Percentiles rank a stretch among this genome's conserved stretches.
These are phyloP conservation scores for Cucumis cinereus DNA, from an alignment of 306 rosid species.

Conservation along the genomic window DNA sequence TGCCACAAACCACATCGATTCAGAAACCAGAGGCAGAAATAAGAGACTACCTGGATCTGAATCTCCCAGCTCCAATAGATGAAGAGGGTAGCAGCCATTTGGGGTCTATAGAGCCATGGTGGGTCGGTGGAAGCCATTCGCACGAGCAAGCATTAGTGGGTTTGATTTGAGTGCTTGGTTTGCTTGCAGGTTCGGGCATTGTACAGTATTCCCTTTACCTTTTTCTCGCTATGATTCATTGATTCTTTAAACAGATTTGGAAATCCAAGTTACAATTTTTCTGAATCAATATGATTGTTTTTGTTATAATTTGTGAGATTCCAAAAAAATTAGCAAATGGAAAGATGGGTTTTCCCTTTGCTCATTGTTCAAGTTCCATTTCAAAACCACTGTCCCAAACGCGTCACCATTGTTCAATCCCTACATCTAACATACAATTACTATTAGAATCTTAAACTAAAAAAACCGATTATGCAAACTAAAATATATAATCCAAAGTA, in stretches of 20 bases:
- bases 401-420: no score
- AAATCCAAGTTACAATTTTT: neutral
- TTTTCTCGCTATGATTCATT: conserved; percentile 24
- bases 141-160: conserved; percentile 31
- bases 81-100: conserved; percentile 33
- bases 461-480: no score
- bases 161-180: conserved; percentile 18
- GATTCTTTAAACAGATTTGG: conserved; percentile 41
- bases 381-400: neutral
- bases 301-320: neutral
- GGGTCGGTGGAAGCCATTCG: conserved; percentile 33
- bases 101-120: conserved; percentile 39
- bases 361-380: neutral
- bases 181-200: conserved; percentile 17
- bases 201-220: conserved; percentile 8
- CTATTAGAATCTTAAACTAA: no score
- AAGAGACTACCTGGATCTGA: conserved; percentile 74
- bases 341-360: neutral
- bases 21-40: conserved; percentile 41
- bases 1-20: conserved; percentile 9
- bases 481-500: neutral
- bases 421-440: no score
- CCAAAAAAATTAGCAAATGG: neutral
- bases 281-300: neutral
- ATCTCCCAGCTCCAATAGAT: conserved; percentile 70